Conservation (phyloP, 176 grass and related monocot species). For the Oryza nivara region DNA sequence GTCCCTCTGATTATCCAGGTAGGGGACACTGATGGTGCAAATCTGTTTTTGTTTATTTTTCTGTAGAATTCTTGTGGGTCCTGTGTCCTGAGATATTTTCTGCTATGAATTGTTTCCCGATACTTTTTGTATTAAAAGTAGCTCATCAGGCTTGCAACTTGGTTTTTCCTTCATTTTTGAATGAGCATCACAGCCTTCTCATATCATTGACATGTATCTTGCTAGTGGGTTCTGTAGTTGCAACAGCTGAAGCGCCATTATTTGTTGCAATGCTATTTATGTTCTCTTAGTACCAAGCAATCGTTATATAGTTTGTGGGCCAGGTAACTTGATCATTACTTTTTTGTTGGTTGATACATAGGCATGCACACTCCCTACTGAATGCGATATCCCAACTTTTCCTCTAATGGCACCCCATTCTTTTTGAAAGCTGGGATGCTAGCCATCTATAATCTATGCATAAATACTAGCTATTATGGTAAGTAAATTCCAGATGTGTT, state of each 20-base stretch:
- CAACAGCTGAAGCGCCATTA: neutral
- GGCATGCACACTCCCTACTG: too few relatives aligned
- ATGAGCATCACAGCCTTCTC: neutral
- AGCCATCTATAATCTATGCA: neutral
- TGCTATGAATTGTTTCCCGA: neutral
- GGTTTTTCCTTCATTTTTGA: neutral
- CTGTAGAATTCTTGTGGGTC: constrained; percentile 10
- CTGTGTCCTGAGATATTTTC: neutral
- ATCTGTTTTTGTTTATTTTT: constrained; percentile 17
- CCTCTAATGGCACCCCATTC: neutral
- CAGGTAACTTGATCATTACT: neutral
- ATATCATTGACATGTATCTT: neutral
- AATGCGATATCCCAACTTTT: neutral
- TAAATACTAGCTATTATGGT: neutral
- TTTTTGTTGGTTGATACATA: neutral
- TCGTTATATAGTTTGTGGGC: neutral
- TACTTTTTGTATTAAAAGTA: neutral
- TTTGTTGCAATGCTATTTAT: neutral
- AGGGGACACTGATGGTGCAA: constrained; percentile 10
- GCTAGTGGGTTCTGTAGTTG: neutral
- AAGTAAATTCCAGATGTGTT: neutral
- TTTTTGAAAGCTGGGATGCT: constrained; percentile 16
- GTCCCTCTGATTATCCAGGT: constrained; percentile 98
- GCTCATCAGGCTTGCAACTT: constrained; percentile 1
- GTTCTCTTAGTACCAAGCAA: neutral